Evolutionary conservation across 768 basidiomycete species (phyloP).

Genomic region (Suillus tomentosus): DNA sequence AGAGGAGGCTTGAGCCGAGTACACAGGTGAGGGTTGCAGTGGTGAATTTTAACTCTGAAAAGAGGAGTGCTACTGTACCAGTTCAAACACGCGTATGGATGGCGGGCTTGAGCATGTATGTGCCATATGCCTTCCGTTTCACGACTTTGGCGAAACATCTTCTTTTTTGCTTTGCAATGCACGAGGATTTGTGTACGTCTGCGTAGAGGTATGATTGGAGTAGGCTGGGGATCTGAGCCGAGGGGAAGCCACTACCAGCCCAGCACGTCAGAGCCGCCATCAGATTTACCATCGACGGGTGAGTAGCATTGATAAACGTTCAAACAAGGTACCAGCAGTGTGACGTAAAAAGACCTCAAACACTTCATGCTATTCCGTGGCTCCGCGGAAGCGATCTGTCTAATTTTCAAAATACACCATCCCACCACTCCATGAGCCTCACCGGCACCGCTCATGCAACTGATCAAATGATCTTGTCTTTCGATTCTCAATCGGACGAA

Average conservation of each 20-base stretch:
- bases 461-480: not conserved
- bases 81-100: not conserved
- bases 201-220: constrained; percentile 28
- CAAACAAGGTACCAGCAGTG: too few species aligned
- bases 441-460: not conserved
- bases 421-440: not conserved
- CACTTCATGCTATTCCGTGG: not conserved
- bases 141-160: constrained; percentile 78
- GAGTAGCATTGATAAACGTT: too few species aligned
- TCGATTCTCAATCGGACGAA: not conserved
- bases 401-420: not conserved
- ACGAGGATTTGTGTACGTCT: constrained; percentile 73
- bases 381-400: not conserved
- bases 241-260: constrained; percentile 93
- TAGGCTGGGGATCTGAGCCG: constrained; percentile 4
- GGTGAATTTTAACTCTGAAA: constrained; percentile 72
- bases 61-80: constrained; percentile 63
- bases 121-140: constrained; percentile 87
- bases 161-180: constrained; percentile 91
- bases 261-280: constrained; percentile 84
- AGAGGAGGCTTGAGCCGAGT: constrained; percentile 72
- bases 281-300: constrained; percentile 53
- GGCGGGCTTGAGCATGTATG: constrained; percentile 20
- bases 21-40: constrained; percentile 67
- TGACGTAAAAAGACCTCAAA: too few species aligned